Evolutionary conservation across 805 yeast species (phyloP).

Genomic region (Yarrowia osloensis): DNA sequence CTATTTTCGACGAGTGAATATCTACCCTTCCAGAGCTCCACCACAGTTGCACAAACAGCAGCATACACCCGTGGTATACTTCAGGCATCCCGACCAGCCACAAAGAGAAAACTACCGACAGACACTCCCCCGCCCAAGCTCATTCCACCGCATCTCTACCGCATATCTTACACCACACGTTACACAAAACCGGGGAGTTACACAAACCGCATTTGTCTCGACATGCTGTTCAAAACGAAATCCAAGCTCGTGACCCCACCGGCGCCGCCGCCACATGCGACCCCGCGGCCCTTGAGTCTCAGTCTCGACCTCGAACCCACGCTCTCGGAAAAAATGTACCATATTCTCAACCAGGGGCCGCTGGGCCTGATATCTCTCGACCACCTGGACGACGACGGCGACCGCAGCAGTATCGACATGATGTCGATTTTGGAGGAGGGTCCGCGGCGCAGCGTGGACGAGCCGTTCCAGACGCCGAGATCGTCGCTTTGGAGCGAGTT

Average conservation of each 20-base stretch:
- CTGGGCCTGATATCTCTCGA: slow-evolving; percentile 1
- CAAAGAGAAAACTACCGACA: too few species aligned
- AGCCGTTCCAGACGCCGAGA: not conserved
- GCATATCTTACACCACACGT: too few species aligned
- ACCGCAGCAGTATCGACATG: not conserved
- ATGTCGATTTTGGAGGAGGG: slow-evolving; percentile 14
- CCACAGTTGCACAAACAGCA: too few species aligned
- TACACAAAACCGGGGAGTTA: too few species aligned
- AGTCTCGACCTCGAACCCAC: not conserved
- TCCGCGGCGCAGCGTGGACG: not conserved
- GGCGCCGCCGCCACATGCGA: not conserved
- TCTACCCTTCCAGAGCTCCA: not conserved
- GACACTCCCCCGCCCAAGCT: too few species aligned
- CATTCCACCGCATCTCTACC: too few species aligned
- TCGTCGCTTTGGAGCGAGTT: not conserved
- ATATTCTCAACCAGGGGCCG: slow-evolving; percentile 3
- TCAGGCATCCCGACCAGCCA: too few species aligned
- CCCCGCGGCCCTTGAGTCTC: not conserved
- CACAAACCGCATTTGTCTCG: too few species aligned
- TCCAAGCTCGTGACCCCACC: too few species aligned
- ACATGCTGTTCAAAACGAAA: slow-evolving; percentile 1
- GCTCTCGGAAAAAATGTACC: slow-evolving; percentile 21
- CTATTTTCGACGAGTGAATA: slow-evolving; percentile 7
- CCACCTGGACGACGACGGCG: not conserved
- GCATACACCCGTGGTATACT: too few species aligned